phyloP scores from a whole-genome alignment of 495 filamentous ascomycete species.

The Penicillium diatomitis region DNA sequence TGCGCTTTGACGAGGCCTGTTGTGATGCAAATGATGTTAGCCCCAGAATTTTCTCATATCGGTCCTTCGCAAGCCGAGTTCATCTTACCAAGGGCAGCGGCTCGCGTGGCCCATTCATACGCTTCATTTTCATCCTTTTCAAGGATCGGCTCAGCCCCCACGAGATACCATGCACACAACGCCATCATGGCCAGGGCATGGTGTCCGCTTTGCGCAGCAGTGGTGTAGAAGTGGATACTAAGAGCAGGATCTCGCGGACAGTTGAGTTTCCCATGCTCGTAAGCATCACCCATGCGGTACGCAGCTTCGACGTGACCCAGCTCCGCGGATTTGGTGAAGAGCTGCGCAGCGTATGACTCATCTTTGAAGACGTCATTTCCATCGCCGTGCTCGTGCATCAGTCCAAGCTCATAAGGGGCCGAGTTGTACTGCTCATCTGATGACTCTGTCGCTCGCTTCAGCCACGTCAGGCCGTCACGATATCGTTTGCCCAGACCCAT shows the following conservation, averaged over 20 bases:
- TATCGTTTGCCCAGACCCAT: slow-evolving; percentile 78
- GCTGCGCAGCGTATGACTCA: slow-evolving; percentile 79
- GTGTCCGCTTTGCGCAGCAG: slow-evolving; percentile 75
- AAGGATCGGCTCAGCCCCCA: slow-evolving; percentile 85
- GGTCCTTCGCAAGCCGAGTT: background rate
- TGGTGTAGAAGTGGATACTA: slow-evolving; percentile 95
- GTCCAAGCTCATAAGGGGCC: slow-evolving; percentile 82
- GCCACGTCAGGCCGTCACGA: slow-evolving; percentile 90
- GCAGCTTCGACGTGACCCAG: slow-evolving; percentile 79
- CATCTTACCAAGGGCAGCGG: slow-evolving; percentile 37
- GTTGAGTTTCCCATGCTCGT: slow-evolving; percentile 81
- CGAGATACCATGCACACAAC: slow-evolving; percentile 96
- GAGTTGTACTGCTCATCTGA: slow-evolving; percentile 87
- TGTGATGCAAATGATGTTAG: background rate
- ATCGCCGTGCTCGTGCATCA: slow-evolving; percentile 79
- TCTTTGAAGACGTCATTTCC: slow-evolving; percentile 91
- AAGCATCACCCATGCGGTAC: slow-evolving; percentile 87
- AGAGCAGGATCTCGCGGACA: slow-evolving; percentile 88
- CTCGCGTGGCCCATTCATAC: slow-evolving; percentile 87
- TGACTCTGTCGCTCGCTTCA: slow-evolving; percentile 83
- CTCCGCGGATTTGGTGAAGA: slow-evolving; percentile 91
- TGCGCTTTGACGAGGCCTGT: slow-evolving; percentile 83
- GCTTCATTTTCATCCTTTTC: slow-evolving; percentile 94
- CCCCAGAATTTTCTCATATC: background rate
- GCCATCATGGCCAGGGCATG: slow-evolving; percentile 95